Base-by-base conservation (phyloP, 805 yeast species). In the Cyberlindnera xishuangbannaensis region DNA sequence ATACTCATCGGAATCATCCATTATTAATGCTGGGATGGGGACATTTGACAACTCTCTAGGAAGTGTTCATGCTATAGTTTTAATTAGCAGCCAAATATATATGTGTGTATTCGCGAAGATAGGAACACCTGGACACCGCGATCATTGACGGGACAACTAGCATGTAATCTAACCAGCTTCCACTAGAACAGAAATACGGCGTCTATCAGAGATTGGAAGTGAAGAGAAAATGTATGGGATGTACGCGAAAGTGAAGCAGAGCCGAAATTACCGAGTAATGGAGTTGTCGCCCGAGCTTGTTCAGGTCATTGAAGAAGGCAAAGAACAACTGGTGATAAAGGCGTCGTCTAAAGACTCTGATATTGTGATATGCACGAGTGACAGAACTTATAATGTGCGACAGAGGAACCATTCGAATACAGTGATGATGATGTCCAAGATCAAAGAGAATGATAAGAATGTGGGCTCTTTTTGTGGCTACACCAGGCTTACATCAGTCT, bases 341-440 rank as follows among this genome's bases (percentile, higher is more conserved):
- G 64, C 56, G 5, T 44, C 50, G 25, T 59, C 47, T 17, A 45
- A 36, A 2, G 49, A 49, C 3, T 41, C 61, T 4, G 69, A 67
- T 27, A 71, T 83, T 7, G 85, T 75, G 19, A 53, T 86, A 12
- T 80, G 88, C 38, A 72, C 90, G 1, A 45, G 58, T 4, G 43
- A 58, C 18, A 56, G 64, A 31, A 82, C 95, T 0, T 87, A 74
- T 72, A 63, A 65, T 28, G 47, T 87, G 13, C 67, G 85, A 33
- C 88, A 82, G 48, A 79, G 83, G 63, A 84, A 85, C 51, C 97
- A 90, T 55, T 83, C 96, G 7, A 87, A 90, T 55, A 72, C 90
- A 5, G 78, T 83, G n/a, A 53, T 86, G 44, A 40, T 87, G 15
- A 51, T 74, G 52, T 55, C 55, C 16, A 30, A 36, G 15, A 45